Conservation (phyloP, 305 asterid genomes). For the Fraxinus floribunda region DNA sequence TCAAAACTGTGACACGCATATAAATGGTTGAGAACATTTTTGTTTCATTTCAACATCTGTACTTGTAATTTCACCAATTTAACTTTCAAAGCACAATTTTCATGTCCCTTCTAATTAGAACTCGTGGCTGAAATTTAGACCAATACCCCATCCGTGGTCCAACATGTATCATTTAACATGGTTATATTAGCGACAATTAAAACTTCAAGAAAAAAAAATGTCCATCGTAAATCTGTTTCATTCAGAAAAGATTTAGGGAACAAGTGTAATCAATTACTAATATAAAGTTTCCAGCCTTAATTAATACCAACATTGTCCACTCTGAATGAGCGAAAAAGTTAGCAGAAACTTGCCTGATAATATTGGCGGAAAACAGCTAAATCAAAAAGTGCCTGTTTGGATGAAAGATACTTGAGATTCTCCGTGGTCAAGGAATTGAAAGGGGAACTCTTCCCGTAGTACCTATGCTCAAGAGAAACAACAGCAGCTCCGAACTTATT, state of each 20-base stretch:
- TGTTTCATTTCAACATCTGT: neutral
- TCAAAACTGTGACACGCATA: neutral
- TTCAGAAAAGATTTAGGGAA: conserved; percentile 3
- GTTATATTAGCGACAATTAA: neutral
- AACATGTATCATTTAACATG: neutral
- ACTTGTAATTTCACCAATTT: neutral
- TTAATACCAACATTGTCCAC: neutral
- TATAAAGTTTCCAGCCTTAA: neutral
- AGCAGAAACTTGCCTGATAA: conserved; percentile 66
- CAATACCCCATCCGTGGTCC: neutral
- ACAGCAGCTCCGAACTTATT: conserved; percentile 92
- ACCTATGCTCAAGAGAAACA: conserved; percentile 88
- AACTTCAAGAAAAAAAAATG: neutral
- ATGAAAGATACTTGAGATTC: conserved; percentile 81
- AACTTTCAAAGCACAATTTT: neutral
- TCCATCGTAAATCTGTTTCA: neutral
- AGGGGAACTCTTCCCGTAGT: conserved; percentile 90
- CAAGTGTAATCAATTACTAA: neutral
- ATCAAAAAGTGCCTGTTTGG: conserved; percentile 95
- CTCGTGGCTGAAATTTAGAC: neutral
- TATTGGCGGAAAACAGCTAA: conserved; percentile 84
- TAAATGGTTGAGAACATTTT: neutral
- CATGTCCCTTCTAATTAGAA: neutral
- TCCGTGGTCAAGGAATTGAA: conserved; percentile 64
- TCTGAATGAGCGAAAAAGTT: conserved; percentile 3